Base-by-base conservation (phyloP, 441 rosid species). In the Eutrema salsugineum region DNA sequence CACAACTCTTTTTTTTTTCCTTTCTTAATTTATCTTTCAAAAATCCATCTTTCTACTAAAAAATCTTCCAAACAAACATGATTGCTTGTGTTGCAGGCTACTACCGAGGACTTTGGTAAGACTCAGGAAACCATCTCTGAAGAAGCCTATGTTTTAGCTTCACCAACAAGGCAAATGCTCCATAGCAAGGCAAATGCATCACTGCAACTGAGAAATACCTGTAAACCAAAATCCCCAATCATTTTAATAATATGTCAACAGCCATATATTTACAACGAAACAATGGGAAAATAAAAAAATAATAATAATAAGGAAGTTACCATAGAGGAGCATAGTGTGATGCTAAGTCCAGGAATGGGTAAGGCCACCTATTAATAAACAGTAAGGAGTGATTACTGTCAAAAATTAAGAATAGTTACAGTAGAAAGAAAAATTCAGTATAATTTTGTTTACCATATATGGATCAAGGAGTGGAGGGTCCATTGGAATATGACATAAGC, bases 161-260 rank as follows among this genome's bases (percentile, higher is more conserved):
- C 59, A 95, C 78, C 20, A 85, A 72, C 71, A 89, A 78, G 40
- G 85, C 80, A 60, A 89, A 95, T 11, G 79, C 73, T 14, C 92
- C 91, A 40, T 89, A 89, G 83, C 99, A 95, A 39, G 96, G 97
- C 43, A 95, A 73, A 70, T 93, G 99, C 96, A 95, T 88, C 79
- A 87, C 82, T 32, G 91, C 98, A 47, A 89, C 97, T 16, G 89
- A 75, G 11, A 88, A 81, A 81, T 94, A 92, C 99, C 99, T 94
- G 48, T 58, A 73, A 65, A 11, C 6, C 20, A 11, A 2, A 42
- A 33, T 10, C 7, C 15, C 33, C 1, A 33, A 39, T 49, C 11
- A 49, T 39, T 40, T 10, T 1, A 28, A 39, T 59, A 4, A 24
- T 24, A 24, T 24, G 27, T 20, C 17, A 66, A 33, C 33, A 62